Conservation (phyloP, 2,329 filamentous ascomycete genomes). For the Didymella keratinophila region DNA sequence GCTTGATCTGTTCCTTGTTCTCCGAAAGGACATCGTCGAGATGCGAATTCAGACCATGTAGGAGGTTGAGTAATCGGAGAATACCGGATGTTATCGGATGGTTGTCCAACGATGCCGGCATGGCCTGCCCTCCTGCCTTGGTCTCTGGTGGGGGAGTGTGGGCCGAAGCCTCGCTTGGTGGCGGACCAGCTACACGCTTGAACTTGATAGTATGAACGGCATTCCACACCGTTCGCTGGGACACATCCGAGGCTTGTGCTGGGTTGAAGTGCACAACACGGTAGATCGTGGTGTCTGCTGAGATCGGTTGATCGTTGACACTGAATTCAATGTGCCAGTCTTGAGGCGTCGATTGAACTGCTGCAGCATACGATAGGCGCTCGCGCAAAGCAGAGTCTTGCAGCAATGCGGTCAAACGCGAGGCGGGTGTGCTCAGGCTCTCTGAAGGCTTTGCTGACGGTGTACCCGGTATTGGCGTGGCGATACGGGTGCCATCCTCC, state of each 20-base stretch:
- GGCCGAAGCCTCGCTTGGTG: constrained; percentile 74
- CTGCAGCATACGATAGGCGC: constrained; percentile 78
- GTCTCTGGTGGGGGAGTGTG: constrained; percentile 63
- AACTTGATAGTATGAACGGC: constrained; percentile 91
- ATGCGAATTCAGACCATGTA: constrained; percentile 92
- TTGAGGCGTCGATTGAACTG: constrained; percentile 79
- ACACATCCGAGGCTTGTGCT: constrained; percentile 68
- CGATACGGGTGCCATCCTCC: constrained; percentile 87
- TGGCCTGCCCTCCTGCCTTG: constrained; percentile 64
- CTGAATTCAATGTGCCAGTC: constrained; percentile 99
- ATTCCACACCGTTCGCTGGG: constrained; percentile 84
- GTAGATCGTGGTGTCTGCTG: constrained; percentile 95
- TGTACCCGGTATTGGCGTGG: constrained; percentile 74
- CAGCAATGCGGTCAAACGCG: constrained; percentile 42
- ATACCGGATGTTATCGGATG: constrained; percentile 88
- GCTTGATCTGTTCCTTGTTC: constrained; percentile 72
- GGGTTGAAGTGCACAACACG: constrained; percentile 84
- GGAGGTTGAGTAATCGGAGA: constrained; percentile 82
- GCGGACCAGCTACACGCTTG: constrained; percentile 82
- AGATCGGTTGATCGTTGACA: constrained; percentile 81
- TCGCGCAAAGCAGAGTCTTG: constrained; percentile 46
- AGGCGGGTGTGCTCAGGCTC: constrained; percentile 39
- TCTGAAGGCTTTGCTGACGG: constrained; percentile 43
- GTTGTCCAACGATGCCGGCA: constrained; percentile 82
- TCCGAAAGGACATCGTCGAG: constrained; percentile 88